Percentiles rank a stretch among this genome's conserved stretches.
phyloP scores from a whole-genome alignment of 495 filamentous ascomycete species.

The Hyaloscypha hepaticicola region DNA sequence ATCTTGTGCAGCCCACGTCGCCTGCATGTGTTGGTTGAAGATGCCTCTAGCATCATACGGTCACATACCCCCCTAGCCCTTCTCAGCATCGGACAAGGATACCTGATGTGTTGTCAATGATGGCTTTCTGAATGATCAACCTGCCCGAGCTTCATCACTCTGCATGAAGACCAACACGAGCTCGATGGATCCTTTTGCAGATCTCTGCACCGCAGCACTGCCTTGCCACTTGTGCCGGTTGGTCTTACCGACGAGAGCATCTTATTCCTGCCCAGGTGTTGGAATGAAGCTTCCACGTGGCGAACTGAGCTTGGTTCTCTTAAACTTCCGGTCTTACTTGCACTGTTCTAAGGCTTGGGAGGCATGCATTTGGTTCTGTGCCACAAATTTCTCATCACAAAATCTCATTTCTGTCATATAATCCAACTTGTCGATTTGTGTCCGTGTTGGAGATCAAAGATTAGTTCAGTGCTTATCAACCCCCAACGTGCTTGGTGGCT shows the following conservation, averaged over 20 bases:
- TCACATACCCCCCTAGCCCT: background rate
- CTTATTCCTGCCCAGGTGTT: slow-evolving; percentile 19
- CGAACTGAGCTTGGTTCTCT: slow-evolving; percentile 30
- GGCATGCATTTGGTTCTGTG: slow-evolving; percentile 20
- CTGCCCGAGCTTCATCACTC: slow-evolving; percentile 26
- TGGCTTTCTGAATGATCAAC: slow-evolving; percentile 21
- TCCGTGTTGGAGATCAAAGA: slow-evolving; percentile 11
- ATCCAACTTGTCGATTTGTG: background rate
- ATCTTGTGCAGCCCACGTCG: slow-evolving; percentile 12
- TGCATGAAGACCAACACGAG: slow-evolving; percentile 28
- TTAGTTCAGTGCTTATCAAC: background rate
- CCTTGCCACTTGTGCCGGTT: slow-evolving; percentile 22
- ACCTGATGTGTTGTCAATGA: slow-evolving; percentile 29
- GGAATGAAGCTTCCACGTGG: slow-evolving; percentile 29
- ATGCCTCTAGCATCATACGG: slow-evolving; percentile 5
- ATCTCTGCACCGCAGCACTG: slow-evolving; percentile 21
- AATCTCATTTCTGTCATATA: slow-evolving; percentile 29
- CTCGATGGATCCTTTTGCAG: slow-evolving; percentile 22
- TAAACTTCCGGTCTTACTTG: slow-evolving; percentile 18
- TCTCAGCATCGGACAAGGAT: slow-evolving; percentile 19
- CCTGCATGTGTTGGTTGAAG: slow-evolving; percentile 17
- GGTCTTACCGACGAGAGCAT: background rate
- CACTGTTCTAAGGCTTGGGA: slow-evolving; percentile 17
- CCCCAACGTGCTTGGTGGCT: background rate
- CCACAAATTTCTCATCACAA: slow-evolving; percentile 22